Percentiles rank a stretch among this genome's conserved stretches.
Evolutionary conservation across 441 rosid species (phyloP).

Genomic region (Bruguiera hainesii): DNA sequence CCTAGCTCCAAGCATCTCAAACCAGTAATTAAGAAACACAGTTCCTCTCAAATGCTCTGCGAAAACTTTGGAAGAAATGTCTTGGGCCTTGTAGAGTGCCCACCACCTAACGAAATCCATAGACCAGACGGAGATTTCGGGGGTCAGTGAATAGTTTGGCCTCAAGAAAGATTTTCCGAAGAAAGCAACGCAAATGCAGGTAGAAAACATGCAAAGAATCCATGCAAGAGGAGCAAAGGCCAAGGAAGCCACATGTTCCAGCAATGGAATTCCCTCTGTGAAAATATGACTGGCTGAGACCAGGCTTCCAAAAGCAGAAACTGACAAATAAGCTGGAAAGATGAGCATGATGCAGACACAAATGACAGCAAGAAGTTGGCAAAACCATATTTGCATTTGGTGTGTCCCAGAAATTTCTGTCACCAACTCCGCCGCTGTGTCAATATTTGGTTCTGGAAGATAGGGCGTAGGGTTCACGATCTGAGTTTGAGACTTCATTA

Average conservation of each 20-base stretch:
- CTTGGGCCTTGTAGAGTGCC: conserved; percentile 70
- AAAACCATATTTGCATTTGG: conserved; percentile 37
- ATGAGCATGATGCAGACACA: conserved; percentile 41
- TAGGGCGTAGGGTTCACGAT: conserved; percentile 23
- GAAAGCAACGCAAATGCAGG: conserved; percentile 42
- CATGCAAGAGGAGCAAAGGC: conserved; percentile 60
- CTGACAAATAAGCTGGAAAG: conserved; percentile 52
- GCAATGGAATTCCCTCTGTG: conserved; percentile 26
- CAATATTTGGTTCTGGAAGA: conserved; percentile 32
- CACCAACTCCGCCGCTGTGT: conserved; percentile 26
- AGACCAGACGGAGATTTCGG: conserved; percentile 59
- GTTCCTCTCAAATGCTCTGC: conserved; percentile 68
- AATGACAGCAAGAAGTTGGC: conserved; percentile 51
- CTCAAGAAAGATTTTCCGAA: conserved; percentile 61
- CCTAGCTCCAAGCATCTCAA: conserved; percentile 61
- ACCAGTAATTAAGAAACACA: conserved; percentile 59
- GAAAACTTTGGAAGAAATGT: conserved; percentile 55
- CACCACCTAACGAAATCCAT: conserved; percentile 63
- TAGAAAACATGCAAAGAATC: conserved; percentile 49
- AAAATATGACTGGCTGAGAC: conserved; percentile 22
- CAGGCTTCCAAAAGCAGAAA: conserved; percentile 40
- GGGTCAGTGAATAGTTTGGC: conserved; percentile 52
- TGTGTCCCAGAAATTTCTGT: conserved; percentile 39
- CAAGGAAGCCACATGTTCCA: conserved; percentile 29
- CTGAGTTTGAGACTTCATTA: conserved; percentile 49